Conservation (phyloP, 768 basidiomycete genomes). For the Tephrocybe rancida region DNA sequence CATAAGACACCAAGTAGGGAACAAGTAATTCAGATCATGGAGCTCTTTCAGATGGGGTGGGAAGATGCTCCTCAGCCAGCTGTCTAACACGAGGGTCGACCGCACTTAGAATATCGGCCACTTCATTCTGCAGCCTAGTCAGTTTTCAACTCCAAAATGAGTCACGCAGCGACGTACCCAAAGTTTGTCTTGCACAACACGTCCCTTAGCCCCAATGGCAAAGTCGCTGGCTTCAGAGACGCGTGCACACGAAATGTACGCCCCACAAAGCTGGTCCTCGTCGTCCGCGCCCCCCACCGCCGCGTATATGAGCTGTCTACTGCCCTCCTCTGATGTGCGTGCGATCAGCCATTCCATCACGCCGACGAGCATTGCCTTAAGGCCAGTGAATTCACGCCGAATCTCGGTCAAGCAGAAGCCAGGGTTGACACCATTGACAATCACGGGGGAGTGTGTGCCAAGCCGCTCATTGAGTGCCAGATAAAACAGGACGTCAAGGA, state of each 20-base stretch:
- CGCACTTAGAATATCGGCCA: constrained; percentile 12
- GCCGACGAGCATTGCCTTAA: not conserved
- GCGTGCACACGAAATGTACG: constrained; percentile 11
- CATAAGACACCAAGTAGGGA: too few species aligned
- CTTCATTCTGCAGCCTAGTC: constrained; percentile 9
- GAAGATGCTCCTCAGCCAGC: constrained; percentile 10
- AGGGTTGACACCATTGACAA: constrained; percentile 40
- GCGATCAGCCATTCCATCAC: not conserved
- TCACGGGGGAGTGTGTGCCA: constrained; percentile 23
- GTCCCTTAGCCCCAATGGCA: constrained; percentile 9
- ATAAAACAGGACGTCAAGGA: constrained; percentile 41
- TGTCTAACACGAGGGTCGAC: constrained; percentile 13
- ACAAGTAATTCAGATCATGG: too few species aligned
- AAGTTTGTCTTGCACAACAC: constrained; percentile 12
- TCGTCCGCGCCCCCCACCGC: constrained; percentile 11
- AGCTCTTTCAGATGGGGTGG: too few species aligned
- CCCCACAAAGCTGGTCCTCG: constrained; percentile 15
- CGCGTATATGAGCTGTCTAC: constrained; percentile 18
- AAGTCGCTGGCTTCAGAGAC: constrained; percentile 17
- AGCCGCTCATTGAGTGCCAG: constrained; percentile 36
- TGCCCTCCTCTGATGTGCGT: constrained; percentile 13
- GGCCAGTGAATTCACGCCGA: constrained; percentile 2
- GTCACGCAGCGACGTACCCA: constrained; percentile 11
- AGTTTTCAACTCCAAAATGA: not conserved
- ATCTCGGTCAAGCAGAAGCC: constrained; percentile 44